Evolutionary conservation across 179 eudicot species (phyloP).

Genomic region (Amaranthus tricolor): DNA sequence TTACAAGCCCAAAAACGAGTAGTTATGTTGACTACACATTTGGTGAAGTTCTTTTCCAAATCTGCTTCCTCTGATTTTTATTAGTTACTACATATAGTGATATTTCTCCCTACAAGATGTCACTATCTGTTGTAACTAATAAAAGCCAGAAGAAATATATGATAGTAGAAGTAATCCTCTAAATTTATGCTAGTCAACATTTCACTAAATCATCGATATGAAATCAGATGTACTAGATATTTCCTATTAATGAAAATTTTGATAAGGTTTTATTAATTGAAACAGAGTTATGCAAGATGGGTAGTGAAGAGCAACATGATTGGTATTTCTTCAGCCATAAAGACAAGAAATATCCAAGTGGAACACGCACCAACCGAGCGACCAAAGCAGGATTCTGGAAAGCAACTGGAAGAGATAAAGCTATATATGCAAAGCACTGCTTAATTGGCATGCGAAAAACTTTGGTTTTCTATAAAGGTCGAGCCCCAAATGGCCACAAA

Average conservation of each 20-base stretch:
- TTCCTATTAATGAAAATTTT: background rate
- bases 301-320: constrained; percentile 71
- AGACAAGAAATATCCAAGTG: constrained; percentile 87
- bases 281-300: constrained; percentile 69
- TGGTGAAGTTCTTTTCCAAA: too few species aligned
- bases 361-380: constrained; percentile 83
- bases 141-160: too few species aligned
- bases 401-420: constrained; percentile 90
- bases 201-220: too few species aligned
- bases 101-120: too few species aligned
- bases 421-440: constrained; percentile 59
- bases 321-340: constrained; percentile 94
- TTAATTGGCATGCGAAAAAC: constrained; percentile 86
- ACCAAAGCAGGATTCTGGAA: constrained; percentile 90
- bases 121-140: too few species aligned
- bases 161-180: too few species aligned
- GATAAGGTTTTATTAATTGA: background rate
- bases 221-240: too few species aligned
- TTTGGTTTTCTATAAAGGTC: constrained; percentile 74
- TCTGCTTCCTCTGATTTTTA: too few species aligned
- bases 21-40: too few species aligned
- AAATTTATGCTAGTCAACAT: too few species aligned
- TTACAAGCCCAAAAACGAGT: too few species aligned
- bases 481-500: constrained; percentile 79
- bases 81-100: too few species aligned